phyloP scores from a whole-genome alignment of 768 basidiomycete species.

The Hemileccinum rubropunctum region DNA sequence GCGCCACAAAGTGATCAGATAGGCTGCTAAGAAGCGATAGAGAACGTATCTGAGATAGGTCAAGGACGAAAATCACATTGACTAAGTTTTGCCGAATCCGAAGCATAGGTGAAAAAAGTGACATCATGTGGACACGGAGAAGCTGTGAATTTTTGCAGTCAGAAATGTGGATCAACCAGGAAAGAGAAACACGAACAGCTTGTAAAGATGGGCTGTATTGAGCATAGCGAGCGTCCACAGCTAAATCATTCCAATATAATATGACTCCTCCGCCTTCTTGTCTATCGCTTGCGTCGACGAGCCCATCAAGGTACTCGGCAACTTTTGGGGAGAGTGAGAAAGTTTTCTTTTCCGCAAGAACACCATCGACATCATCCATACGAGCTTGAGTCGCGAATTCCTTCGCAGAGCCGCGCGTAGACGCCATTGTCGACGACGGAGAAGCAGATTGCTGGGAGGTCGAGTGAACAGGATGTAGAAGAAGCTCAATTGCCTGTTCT shows the following conservation, averaged over 20 bases:
- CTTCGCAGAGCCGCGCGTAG: constrained; percentile 12
- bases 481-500: constrained; percentile 64
- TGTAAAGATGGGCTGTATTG: constrained; percentile 50
- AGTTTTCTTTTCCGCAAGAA: constrained; percentile 66
- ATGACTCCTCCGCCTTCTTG: constrained; percentile 72
- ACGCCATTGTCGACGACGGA: neutral
- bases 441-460: constrained; percentile 42
- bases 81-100: constrained; percentile 77
- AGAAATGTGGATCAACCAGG: neutral
- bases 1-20: constrained; percentile 66
- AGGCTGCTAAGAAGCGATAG: constrained; percentile 63
- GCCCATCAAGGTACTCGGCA: constrained; percentile 46
- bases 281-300: constrained; percentile 92
- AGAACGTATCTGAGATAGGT: constrained; percentile 63
- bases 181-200: constrained; percentile 36
- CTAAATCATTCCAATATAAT: constrained; percentile 89
- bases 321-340: constrained; percentile 66
- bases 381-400: constrained; percentile 1
- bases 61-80: constrained; percentile 80
- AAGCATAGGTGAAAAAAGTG: constrained; percentile 77
- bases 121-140: constrained; percentile 19
- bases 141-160: constrained; percentile 19
- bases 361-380: constrained; percentile 42
- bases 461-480: constrained; percentile 63
- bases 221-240: constrained; percentile 70